Evolutionary conservation across 2,329 filamentous ascomycete genomes (phyloP).

Genomic region (Eurotiales sp.): DNA sequence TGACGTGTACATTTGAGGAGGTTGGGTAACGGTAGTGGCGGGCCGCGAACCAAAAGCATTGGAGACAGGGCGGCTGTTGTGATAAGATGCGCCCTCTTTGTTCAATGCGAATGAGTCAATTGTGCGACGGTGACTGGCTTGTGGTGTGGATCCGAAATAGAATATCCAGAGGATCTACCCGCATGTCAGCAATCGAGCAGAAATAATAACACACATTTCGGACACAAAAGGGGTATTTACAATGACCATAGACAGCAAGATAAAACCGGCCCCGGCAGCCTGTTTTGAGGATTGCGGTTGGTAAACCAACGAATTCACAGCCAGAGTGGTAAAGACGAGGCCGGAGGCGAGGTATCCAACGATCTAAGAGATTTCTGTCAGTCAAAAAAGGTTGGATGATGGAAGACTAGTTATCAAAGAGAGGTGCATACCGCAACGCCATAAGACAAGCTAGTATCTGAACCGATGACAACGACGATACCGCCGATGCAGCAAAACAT

Average conservation of each 20-base stretch:
- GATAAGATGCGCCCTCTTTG: conserved; percentile 68
- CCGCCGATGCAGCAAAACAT: conserved; percentile 78
- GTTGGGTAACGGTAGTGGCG: conserved; percentile 71
- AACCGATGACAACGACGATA: conserved; percentile 76
- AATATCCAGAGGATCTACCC: conserved; percentile 97
- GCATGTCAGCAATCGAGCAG: not conserved
- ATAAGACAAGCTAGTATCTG: conserved; percentile 80
- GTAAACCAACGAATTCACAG: conserved; percentile 84
- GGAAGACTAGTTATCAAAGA: not conserved
- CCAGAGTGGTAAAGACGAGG: conserved; percentile 78
- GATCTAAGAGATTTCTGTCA: conserved; percentile 52
- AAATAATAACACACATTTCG: conserved; percentile 8
- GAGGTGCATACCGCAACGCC: conserved; percentile 68
- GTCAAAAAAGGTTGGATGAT: not conserved
- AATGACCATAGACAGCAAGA: conserved; percentile 86
- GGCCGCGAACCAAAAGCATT: conserved; percentile 71
- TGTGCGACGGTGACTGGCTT: conserved; percentile 79
- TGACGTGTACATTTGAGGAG: conserved; percentile 96
- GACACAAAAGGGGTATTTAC: conserved; percentile 53
- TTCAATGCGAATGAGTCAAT: conserved; percentile 93
- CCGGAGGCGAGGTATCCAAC: conserved; percentile 82
- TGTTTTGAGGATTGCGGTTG: conserved; percentile 65
- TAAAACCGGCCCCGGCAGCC: conserved; percentile 87
- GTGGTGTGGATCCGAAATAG: conserved; percentile 92
- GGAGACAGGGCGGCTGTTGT: conserved; percentile 66